Evolutionary conservation across 2,329 filamentous ascomycete species (phyloP).

Genomic region (Trichoderma cornu-damae): DNA sequence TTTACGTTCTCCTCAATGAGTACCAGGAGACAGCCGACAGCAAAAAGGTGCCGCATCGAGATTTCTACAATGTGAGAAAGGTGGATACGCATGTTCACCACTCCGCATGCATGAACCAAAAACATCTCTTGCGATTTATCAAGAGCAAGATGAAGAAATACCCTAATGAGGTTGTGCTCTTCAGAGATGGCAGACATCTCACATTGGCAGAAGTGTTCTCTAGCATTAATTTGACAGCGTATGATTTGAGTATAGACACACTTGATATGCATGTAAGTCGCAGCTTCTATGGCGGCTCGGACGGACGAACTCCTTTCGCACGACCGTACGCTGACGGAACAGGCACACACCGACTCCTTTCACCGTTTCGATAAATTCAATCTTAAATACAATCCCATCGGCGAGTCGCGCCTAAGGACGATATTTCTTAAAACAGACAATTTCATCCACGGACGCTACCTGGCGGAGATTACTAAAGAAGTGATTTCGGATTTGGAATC

Average conservation of each 20-base stretch:
- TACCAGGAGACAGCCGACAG: slow-evolving; percentile 98
- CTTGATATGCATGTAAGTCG: slow-evolving; percentile 89
- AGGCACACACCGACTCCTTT: slow-evolving; percentile 96
- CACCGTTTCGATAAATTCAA: slow-evolving; percentile 99
- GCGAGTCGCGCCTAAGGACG: slow-evolving; percentile 90
- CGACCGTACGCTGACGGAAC: slow-evolving; percentile 36
- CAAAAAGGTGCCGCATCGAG: slow-evolving; percentile 93
- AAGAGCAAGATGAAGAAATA: slow-evolving; percentile 99
- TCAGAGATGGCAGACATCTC: slow-evolving; percentile 84
- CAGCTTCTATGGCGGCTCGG: slow-evolving; percentile 43
- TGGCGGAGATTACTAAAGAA: slow-evolving; percentile 96
- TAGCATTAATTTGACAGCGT: slow-evolving; percentile 94
- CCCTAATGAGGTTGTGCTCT: slow-evolving; percentile 88
- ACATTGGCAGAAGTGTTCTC: slow-evolving; percentile 92
- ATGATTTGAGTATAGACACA: slow-evolving; percentile 96
- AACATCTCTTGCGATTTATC: slow-evolving; percentile 95
- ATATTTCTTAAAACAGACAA: slow-evolving; percentile 99
- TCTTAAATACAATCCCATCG: slow-evolving; percentile 95
- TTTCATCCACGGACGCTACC: slow-evolving; percentile 88
- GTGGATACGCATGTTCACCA: slow-evolving; percentile 99
- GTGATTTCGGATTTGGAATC: slow-evolving; percentile 96
- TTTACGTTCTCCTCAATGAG: slow-evolving; percentile 89
- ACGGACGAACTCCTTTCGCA: slow-evolving; percentile 70
- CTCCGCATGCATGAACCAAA: slow-evolving; percentile 99
- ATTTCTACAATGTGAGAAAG: slow-evolving; percentile 98